A percentile compares a stretch with the other conserved stretches of the same genome.
Evolutionary conservation across 1,139 yeast genomes (phyloP).

Genomic region (Hansenula sp.): DNA sequence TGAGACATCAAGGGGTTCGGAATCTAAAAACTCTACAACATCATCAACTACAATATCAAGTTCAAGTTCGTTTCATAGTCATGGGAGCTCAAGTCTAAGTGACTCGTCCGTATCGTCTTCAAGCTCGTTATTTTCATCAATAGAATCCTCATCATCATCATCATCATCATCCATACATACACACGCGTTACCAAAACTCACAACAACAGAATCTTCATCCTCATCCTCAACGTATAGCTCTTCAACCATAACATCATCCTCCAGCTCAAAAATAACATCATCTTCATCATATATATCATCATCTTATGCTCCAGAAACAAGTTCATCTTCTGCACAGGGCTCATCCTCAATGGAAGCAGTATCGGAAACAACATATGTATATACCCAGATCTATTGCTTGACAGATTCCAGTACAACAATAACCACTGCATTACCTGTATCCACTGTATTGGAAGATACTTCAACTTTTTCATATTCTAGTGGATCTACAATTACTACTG

Average conservation of each 20-base stretch:
- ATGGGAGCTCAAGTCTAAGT: neutral
- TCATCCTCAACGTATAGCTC: neutral
- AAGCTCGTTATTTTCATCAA: neutral
- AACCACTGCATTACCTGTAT: slow-evolving; percentile 30
- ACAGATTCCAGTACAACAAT: slow-evolving; percentile 36
- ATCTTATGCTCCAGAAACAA: neutral
- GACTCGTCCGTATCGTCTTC: too few species aligned
- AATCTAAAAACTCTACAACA: neutral
- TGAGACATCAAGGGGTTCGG: neutral
- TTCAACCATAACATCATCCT: too few species aligned
- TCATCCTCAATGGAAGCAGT: neutral
- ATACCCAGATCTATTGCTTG: slow-evolving; percentile 37
- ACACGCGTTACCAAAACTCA: neutral
- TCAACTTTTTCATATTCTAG: slow-evolving; percentile 21
- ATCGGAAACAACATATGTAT: slow-evolving; percentile 12
- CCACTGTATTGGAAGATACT: slow-evolving; percentile 25
- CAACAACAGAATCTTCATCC: neutral
- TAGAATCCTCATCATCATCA: neutral
- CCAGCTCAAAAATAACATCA: neutral
- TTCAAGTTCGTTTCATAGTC: neutral
- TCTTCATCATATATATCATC: neutral
- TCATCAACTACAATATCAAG: neutral
- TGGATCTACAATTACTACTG: slow-evolving; percentile 28
- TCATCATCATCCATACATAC: neutral
- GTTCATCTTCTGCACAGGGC: neutral